These are phyloP conservation scores for Fusarium incarnatum DNA, from an alignment of 2,329 filamentous ascomycete species.

Conservation along the genomic window DNA sequence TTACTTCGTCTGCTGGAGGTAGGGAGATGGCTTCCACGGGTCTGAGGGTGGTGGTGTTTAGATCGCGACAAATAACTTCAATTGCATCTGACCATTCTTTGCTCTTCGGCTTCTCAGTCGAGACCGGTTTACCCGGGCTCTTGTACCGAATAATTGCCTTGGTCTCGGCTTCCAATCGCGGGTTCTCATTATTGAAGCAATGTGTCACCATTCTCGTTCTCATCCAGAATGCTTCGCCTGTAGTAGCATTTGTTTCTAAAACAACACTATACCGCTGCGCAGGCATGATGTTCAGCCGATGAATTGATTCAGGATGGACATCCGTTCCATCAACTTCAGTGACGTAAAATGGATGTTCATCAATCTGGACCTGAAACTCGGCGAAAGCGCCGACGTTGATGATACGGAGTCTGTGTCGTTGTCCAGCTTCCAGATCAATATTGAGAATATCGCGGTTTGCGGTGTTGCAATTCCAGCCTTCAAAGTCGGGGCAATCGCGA, in stretches of 20 bases:
- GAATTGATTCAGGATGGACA: slow-evolving; percentile 68
- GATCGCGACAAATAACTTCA: slow-evolving; percentile 63
- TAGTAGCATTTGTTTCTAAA: slow-evolving; percentile 68
- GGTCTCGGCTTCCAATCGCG: slow-evolving; percentile 48
- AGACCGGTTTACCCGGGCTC: accelerated
- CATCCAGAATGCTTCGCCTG: slow-evolving; percentile 69
- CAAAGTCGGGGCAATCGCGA: slow-evolving; percentile 52
- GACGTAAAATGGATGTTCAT: slow-evolving; percentile 72
- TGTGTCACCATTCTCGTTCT: slow-evolving; percentile 62
- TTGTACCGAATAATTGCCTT: slow-evolving; percentile 50
- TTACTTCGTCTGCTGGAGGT: slow-evolving; percentile 54
- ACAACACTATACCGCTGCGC: slow-evolving; percentile 79
- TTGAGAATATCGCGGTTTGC: slow-evolving; percentile 53
- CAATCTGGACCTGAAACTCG: slow-evolving; percentile 77
- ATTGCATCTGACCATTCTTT: slow-evolving; percentile 63
- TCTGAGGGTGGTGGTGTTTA: slow-evolving; percentile 62
- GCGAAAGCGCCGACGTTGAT: slow-evolving; percentile 78
- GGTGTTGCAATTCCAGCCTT: slow-evolving; percentile 59
- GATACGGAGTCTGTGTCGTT: slow-evolving; percentile 73
- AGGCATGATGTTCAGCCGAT: slow-evolving; percentile 73
- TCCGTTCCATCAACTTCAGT: slow-evolving; percentile 78
- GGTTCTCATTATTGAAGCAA: slow-evolving; percentile 53
- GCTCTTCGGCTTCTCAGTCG: slow-evolving; percentile 50
- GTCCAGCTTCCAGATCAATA: slow-evolving; percentile 63
- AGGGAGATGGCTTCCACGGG: slow-evolving; percentile 52